Evolutionary conservation across 1,284 basidiomycete species (phyloP).

Genomic region (Ganoderma sinense): DNA sequence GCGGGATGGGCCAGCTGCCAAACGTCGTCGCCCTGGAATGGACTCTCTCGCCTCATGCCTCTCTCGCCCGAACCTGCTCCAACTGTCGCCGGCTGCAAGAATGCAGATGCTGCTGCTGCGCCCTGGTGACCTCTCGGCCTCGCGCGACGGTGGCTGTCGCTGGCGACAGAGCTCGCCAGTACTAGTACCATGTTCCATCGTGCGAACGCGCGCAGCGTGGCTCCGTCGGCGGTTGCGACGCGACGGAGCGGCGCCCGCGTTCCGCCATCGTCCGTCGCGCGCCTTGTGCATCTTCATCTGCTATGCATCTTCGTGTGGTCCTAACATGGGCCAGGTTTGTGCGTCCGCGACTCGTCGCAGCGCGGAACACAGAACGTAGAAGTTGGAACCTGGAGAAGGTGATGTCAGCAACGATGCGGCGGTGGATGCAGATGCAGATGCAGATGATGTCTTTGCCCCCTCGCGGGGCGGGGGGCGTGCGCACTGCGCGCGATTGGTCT

Average conservation of each 20-base stretch:
- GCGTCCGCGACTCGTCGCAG: background rate
- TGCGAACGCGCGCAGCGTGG: background rate
- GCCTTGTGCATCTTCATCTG: too few species aligned
- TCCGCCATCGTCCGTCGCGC: background rate
- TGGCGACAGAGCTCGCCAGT: background rate
- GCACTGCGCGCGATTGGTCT: background rate
- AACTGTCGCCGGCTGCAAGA: background rate
- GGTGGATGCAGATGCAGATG: background rate
- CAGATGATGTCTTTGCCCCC: background rate
- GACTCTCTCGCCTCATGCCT: background rate
- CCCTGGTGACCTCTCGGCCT: background rate
- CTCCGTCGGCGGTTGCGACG: slow-evolving; percentile 3
- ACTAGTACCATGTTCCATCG: background rate
- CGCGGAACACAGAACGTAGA: background rate
- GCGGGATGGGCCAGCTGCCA: background rate
- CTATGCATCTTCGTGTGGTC: background rate
- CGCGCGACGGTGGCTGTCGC: background rate
- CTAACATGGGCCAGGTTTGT: background rate
- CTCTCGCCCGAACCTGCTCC: background rate
- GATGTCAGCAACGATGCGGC: background rate
- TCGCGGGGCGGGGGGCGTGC: background rate
- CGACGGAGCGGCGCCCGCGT: background rate
- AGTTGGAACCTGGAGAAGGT: background rate
- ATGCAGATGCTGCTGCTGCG: background rate
- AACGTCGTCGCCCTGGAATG: background rate